These are phyloP conservation scores for Hypsizygus ulmarius DNA, from an alignment of 1,284 basidiomycete species.

Conservation along the genomic window DNA sequence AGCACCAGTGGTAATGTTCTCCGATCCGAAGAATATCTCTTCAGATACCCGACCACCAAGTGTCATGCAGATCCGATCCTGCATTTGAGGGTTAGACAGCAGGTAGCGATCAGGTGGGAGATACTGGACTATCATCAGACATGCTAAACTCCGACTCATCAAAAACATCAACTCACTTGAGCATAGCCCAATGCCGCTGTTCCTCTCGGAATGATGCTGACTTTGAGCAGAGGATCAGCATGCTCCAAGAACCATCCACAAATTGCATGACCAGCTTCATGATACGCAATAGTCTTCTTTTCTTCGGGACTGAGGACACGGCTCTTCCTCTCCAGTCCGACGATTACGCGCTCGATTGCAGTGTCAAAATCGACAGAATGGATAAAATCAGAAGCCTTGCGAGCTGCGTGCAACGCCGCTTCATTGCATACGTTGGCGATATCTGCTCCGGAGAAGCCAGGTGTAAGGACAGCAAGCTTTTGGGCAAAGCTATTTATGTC, in stretches of 20 bases:
- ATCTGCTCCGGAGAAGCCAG: conserved; percentile 98
- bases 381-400: conserved; percentile 78
- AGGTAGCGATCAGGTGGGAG: conserved; percentile 96
- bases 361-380: conserved; percentile 91
- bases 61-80: conserved; percentile 98
- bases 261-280: conserved; percentile 98
- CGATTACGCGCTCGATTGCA: conserved; percentile 97
- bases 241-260: conserved; percentile 98
- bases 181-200: conserved; percentile 97
- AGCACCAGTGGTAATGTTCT: conserved; percentile 95
- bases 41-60: conserved; percentile 98
- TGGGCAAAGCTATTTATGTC: conserved; percentile 71
- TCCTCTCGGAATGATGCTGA: conserved; percentile 97
- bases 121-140: conserved; percentile 52
- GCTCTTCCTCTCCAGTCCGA: conserved; percentile 94
- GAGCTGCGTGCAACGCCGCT: conserved; percentile 92
- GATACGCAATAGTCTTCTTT: conserved; percentile 99
- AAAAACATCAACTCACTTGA: conserved; percentile 51
- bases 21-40: conserved; percentile 95
- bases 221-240: conserved; percentile 95
- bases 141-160: conserved; percentile 8
- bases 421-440: conserved; percentile 99
- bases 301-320: conserved; percentile 92
- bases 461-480: conserved; percentile 94
- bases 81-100: conserved; percentile 91